Evolutionary conservation across 208 protist species (phyloP).

Genomic region (Crithidia acanthocephali): DNA sequence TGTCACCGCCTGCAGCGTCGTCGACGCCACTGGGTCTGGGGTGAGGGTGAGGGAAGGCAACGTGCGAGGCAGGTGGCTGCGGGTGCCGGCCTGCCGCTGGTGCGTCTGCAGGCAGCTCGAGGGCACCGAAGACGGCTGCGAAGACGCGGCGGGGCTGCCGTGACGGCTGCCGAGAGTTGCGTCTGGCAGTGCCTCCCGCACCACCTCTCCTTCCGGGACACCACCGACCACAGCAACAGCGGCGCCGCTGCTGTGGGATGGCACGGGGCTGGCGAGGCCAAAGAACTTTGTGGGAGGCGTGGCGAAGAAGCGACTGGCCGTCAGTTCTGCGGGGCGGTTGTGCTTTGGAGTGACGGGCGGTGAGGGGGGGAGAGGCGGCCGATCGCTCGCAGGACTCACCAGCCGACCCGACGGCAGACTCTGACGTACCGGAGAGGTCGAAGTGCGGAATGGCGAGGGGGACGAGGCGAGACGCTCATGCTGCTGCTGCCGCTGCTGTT

Average conservation of each 20-base stretch:
- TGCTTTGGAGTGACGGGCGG: conserved; percentile 6
- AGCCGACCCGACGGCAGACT: no score
- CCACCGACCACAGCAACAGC: no score
- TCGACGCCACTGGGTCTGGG: neutral
- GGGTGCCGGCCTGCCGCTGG: conserved; percentile 24
- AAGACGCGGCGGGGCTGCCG: conserved; percentile 2
- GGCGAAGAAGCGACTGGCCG: neutral
- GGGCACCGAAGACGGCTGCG: conserved; percentile 15
- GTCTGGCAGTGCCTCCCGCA: conserved; percentile 13
- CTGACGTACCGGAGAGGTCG: no score
- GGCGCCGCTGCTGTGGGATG: neutral
- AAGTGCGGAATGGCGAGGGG: no score
- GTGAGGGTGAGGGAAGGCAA: conserved; percentile 13
- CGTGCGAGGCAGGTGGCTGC: conserved; percentile 26
- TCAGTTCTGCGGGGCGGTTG: neutral
- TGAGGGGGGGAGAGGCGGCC: neutral
- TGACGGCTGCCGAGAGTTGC: neutral
- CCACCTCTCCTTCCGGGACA: neutral
- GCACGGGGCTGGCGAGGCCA: neutral
- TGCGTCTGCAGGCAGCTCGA: conserved; percentile 22
- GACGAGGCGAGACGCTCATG: neutral
- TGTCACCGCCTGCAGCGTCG: neutral
- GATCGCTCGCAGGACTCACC: neutral
- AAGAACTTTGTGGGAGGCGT: neutral
- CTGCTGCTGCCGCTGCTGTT: neutral